Base-by-base conservation (phyloP, 2,329 filamentous ascomycete genomes). In the Madurella mycetomatis region DNA sequence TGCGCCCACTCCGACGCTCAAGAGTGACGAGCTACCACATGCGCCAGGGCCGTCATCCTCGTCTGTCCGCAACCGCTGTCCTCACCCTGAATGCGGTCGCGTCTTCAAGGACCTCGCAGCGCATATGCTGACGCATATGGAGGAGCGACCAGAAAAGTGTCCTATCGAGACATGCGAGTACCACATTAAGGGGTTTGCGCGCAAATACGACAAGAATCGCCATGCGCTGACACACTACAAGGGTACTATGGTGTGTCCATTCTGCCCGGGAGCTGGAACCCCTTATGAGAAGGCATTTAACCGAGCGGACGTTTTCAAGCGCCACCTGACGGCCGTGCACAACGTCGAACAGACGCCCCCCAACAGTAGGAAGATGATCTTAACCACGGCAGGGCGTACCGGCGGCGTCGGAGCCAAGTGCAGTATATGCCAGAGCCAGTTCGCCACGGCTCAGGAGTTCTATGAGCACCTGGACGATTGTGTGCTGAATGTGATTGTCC, bases 211-310 rank as follows among this genome's bases (percentile, higher is more conserved):
- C 75, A 96, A 96, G 78, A 97, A 97, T 70, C 79, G 94, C 12
- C 94, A 99, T 69, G 95, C 92, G 1, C 74, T 97, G 60, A 97
- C 92, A 2, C 94, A 97, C 68, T 99, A 97, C 77, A 95, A 96
- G 71, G 92, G 92, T 9, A 96, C 90, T 13, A 96, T 97, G 91
- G 88, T 96, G 8, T 99, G 94, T 66, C 92, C 92, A 5, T 97
- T 97, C 72, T 97, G 94, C 63, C 90, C 92, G 0, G 90, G 91
- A 4, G 87, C 86, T 17, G 91, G 92, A 5, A 92, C 90, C 2
- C 83, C 90, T 1, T 88, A 87, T 5, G 92, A 96, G 71, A 96
- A 96, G 76, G 90, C 88, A 60, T 97, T 99, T 72, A 96, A 96
- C 73, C 83, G 94, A 49, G 92, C 92, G 39, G 94, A 99, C 66